Evolutionary conservation across 1,139 yeast genomes (phyloP).

Genomic region (Yamadazyma siamensis): DNA sequence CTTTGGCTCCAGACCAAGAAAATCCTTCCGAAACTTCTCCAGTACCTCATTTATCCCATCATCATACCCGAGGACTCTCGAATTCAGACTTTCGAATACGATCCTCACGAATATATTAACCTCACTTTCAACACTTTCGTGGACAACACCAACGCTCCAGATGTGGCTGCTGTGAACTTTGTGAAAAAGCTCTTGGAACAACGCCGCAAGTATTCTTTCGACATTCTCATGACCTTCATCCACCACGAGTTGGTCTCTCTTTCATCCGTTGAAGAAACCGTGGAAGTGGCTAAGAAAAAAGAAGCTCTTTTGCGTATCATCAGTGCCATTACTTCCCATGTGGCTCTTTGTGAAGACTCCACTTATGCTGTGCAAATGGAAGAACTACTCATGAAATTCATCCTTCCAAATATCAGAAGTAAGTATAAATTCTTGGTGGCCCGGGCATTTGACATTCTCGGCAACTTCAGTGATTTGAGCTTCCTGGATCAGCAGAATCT

Average conservation of each 20-base stretch:
- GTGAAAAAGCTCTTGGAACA: constrained; percentile 66
- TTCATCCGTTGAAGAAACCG: constrained; percentile 34
- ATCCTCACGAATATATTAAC: constrained; percentile 89
- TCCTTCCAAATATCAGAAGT: constrained; percentile 71
- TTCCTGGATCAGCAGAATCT: constrained; percentile 50
- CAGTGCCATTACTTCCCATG: constrained; percentile 64
- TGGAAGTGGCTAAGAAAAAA: constrained; percentile 63
- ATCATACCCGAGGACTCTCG: constrained; percentile 68
- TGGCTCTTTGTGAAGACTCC: constrained; percentile 56
- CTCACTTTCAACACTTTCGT: constrained; percentile 61
- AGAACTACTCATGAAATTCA: constrained; percentile 55
- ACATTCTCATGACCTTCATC: constrained; percentile 64
- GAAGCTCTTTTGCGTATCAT: constrained; percentile 82
- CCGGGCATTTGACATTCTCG: constrained; percentile 75
- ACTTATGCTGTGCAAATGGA: constrained; percentile 59
- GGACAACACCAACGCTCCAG: constrained; percentile 59
- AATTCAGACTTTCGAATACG: constrained; percentile 76
- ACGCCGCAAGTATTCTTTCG: constrained; percentile 58
- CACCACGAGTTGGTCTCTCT: constrained; percentile 48
- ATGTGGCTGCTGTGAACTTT: constrained; percentile 62
- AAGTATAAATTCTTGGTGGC: constrained; percentile 74
- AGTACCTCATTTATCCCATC: constrained; percentile 76
- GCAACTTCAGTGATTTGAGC: constrained; percentile 64
- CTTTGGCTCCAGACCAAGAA: constrained; percentile 75
- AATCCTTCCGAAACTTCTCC: constrained; percentile 59